Percentiles rank a stretch among this genome's conserved stretches.
Conservation (phyloP, 1,284 basidiomycete species). For the Trichosporon ovoides region DNA sequence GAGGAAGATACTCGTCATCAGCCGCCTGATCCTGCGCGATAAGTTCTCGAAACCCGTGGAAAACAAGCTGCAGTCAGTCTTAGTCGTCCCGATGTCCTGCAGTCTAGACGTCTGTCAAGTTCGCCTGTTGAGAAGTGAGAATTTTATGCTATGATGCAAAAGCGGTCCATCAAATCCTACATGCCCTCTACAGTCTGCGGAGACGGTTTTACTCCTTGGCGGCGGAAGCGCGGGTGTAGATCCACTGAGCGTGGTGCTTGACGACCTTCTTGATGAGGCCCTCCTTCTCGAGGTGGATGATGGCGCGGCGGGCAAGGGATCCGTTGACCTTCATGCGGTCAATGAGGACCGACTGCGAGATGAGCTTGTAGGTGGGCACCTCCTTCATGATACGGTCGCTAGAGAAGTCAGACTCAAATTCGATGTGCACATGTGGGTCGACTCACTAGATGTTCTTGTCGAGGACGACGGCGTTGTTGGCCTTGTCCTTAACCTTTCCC, state of each 20-base stretch:
- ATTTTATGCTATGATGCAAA: slow-evolving; percentile 11
- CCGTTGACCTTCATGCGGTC: slow-evolving; percentile 87
- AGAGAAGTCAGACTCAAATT: slow-evolving; percentile 45
- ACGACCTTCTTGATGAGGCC: slow-evolving; percentile 94
- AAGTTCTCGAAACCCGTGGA: neutral
- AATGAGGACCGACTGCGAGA: slow-evolving; percentile 95
- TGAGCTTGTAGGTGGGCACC: slow-evolving; percentile 98
- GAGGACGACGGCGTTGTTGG: slow-evolving; percentile 77
- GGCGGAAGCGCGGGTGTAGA: slow-evolving; percentile 56
- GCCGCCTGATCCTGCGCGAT: neutral
- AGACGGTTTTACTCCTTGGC: slow-evolving; percentile 37
- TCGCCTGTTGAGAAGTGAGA: neutral
- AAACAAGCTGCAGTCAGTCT: neutral
- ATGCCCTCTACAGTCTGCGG: slow-evolving; percentile 10
- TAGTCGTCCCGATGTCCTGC: neutral
- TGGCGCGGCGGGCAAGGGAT: slow-evolving; percentile 86
- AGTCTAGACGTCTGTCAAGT: neutral
- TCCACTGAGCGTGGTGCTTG: slow-evolving; percentile 88
- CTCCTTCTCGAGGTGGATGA: slow-evolving; percentile 90
- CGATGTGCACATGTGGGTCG: neutral
- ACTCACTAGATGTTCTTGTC: slow-evolving; percentile 63
- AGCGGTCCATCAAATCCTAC: slow-evolving; percentile 21
- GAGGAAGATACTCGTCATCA: no score
- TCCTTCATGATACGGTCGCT: slow-evolving; percentile 99
- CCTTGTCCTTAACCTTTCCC: slow-evolving; percentile 99